These are phyloP conservation scores for Ogataea ramenticola DNA, from an alignment of 805 yeast species.

Conservation along the genomic window DNA sequence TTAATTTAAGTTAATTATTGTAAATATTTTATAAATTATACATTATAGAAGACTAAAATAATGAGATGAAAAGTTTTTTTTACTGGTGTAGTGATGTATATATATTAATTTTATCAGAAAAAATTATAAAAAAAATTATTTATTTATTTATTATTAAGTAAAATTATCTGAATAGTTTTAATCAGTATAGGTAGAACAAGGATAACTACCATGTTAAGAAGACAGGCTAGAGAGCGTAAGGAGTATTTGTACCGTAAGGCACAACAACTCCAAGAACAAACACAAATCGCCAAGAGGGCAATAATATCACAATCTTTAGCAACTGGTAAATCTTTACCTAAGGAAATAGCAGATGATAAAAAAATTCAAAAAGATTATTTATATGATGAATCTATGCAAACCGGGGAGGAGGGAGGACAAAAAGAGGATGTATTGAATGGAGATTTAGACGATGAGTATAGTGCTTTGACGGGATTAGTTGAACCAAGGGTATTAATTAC, in stretches of 20 bases:
- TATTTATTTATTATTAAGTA: no score
- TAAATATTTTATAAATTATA: no score
- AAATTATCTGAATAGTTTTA: no score
- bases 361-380: conserved; percentile 73
- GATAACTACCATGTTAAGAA: conserved; percentile 51
- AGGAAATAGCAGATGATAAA: conserved; percentile 84
- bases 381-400: conserved; percentile 73
- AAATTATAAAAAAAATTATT: no score
- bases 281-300: conserved; percentile 78
- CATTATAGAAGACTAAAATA: no score
- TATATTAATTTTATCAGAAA: no score
- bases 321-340: conserved; percentile 82
- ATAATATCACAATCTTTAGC: conserved; percentile 84
- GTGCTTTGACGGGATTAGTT: conserved; percentile 74
- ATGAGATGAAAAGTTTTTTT: no score
- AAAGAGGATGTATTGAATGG: conserved; percentile 8
- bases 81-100: no score
- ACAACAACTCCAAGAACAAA: conserved; percentile 82
- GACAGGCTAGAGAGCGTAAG: conserved; percentile 94
- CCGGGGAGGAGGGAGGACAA: conserved; percentile 12
- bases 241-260: conserved; percentile 89
- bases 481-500: conserved; percentile 92
- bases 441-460: conserved; percentile 84
- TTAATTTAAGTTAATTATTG: no score
- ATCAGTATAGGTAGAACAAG: not conserved